Base-by-base conservation (phyloP, 1,284 basidiomycete species). In the Veloporphyrellus conicus region DNA sequence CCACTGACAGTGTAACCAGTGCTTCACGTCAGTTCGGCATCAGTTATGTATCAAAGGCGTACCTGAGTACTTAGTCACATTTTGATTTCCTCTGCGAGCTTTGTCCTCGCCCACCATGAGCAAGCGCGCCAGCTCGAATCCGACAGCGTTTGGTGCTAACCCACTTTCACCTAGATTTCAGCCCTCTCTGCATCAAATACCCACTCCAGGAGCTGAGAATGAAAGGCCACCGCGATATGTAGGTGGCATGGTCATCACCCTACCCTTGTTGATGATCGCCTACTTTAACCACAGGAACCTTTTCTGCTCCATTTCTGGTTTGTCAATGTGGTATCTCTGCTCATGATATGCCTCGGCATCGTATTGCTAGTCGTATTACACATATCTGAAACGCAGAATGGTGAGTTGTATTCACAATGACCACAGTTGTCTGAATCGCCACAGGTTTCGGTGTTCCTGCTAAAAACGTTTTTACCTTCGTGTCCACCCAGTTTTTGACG, bases 401-500 rank as follows among this genome's bases (percentile, higher is more conserved):
- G 81, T 80, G 47, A 19, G 54, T 43, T 34, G 39, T 29, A 31
- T 44, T 4, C 25, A 45, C 23, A 18, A 31, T 25, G 11, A n/a
- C 25, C 1, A 22, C 14, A 3, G 23, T 31, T 25, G 16, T 47
- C 6, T 43, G 31, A 62, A 60, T 14, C 36, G 6, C 7, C 12
- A 15, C 44, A 82, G 82, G 81, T 16, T 84, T 79, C 52, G 28
- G 49, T 35, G 78, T 83, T 14, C 75, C 77, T 3, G 37, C 62
- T 25, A 64, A 67, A 41, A 83, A 80, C 49, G 66, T 74, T 1
- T 71, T 83, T 47, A 60, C 66, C 16, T 64, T 76, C 36, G 70
- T 72, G 4, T 79, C 78, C 16, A 67, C 67, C 11, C 77, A 81
- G 48, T 80, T 81, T 57, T 60, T 84, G 18, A 73, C 78, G 27